Percentiles rank a stretch among this genome's conserved stretches.
Conservation (phyloP, 2,329 filamentous ascomycete species). For the Chaetomium strumarium region DNA sequence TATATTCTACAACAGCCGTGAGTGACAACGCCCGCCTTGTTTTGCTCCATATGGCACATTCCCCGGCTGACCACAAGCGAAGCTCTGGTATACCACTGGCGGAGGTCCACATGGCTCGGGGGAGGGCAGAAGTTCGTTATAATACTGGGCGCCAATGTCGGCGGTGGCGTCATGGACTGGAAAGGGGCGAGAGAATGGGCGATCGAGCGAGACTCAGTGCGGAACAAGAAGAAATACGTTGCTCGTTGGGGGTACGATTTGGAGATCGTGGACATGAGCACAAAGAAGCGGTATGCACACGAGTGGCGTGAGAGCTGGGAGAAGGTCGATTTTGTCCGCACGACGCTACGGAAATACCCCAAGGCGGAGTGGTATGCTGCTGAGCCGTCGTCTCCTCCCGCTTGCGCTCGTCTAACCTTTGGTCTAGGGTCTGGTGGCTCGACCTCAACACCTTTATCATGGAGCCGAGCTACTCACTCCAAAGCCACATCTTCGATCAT, state of each 20-base stretch:
- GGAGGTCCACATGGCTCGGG: slow-evolving; percentile 66
- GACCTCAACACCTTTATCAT: slow-evolving; percentile 97
- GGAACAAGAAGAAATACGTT: slow-evolving; percentile 89
- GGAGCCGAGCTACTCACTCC: slow-evolving; percentile 87
- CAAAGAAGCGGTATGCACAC: slow-evolving; percentile 96
- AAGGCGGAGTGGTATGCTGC: slow-evolving; percentile 82
- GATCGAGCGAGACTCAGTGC: slow-evolving; percentile 90
- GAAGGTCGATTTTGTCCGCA: slow-evolving; percentile 90
- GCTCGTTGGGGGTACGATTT: slow-evolving; percentile 88
- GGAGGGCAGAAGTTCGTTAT: slow-evolving; percentile 90
- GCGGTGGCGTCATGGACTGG: slow-evolving; percentile 98
- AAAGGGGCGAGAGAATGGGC: slow-evolving; percentile 97
- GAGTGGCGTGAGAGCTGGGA: slow-evolving; percentile 99
- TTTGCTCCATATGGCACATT: neutral
- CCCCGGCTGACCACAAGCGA: slow-evolving; percentile 24
- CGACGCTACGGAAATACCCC: slow-evolving; percentile 86
- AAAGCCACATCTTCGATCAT: slow-evolving; percentile 82
- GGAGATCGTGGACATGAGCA: slow-evolving; percentile 97
- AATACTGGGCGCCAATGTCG: slow-evolving; percentile 86
- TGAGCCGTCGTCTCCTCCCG: neutral
- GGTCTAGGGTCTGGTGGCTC: slow-evolving; percentile 91
- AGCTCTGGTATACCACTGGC: slow-evolving; percentile 58
- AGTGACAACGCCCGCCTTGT: slow-evolving; percentile 34
- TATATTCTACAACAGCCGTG: slow-evolving; percentile 68
- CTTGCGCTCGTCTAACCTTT: slow-evolving; percentile 18